Conservation (phyloP, 345 rosid genomes). For the Citrus sp. region DNA sequence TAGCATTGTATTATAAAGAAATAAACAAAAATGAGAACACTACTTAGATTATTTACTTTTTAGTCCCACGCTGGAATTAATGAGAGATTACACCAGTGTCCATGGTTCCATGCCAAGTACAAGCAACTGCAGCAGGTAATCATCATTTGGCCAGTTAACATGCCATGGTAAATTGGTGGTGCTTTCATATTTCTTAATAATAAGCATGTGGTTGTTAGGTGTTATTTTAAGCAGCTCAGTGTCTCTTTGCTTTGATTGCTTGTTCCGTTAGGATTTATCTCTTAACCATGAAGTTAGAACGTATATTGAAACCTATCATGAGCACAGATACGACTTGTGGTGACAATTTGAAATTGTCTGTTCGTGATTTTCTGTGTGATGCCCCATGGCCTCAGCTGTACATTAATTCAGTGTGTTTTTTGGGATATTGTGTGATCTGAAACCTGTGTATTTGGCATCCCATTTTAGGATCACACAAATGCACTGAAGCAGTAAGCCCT, state of each 20-base stretch:
- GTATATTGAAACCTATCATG: background rate
- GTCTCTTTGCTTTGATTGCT: background rate
- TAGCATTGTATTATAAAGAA: too few relatives aligned
- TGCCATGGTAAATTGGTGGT: background rate
- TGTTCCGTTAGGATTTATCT: background rate
- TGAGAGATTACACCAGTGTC: too few relatives aligned
- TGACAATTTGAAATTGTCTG: background rate
- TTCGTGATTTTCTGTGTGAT: background rate
- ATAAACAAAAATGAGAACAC: too few relatives aligned
- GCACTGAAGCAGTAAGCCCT: conserved; percentile 46
- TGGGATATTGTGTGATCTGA: background rate
- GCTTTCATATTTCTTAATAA: background rate
- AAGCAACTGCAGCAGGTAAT: background rate
- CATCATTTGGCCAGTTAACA: background rate
- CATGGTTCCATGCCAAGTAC: background rate
- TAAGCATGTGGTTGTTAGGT: background rate
- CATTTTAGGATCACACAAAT: conserved; percentile 41
- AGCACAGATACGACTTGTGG: background rate
- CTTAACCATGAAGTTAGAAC: background rate
- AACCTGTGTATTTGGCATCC: conserved; percentile 1
- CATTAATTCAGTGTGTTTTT: background rate
- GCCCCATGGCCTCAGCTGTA: too few relatives aligned
- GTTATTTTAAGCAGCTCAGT: background rate
- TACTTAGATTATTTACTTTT: too few relatives aligned
- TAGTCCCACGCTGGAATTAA: too few relatives aligned